Conservation (phyloP, 1,284 basidiomycete species). For the Papiliotrema nemorosa region DNA sequence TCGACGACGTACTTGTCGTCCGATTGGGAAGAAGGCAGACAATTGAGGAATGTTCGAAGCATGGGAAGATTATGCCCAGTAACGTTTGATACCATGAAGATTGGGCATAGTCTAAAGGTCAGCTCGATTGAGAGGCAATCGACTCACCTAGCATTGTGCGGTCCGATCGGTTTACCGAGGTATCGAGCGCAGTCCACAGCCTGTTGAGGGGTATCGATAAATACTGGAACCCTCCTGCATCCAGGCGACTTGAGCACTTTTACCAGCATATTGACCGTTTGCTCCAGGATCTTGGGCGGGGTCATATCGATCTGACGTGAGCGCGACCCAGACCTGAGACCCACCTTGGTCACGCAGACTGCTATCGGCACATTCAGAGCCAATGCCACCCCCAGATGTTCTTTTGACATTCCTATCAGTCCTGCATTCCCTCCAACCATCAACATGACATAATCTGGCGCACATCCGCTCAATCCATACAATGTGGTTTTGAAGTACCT, state of each 20-base stretch:
- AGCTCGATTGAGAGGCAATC: neutral
- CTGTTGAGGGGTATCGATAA: slow-evolving; percentile 56
- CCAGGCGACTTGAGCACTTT: slow-evolving; percentile 94
- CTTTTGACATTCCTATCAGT: slow-evolving; percentile 96
- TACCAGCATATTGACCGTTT: slow-evolving; percentile 86
- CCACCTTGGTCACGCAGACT: slow-evolving; percentile 89
- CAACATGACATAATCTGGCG: slow-evolving; percentile 91
- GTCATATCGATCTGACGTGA: slow-evolving; percentile 86
- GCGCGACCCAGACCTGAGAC: slow-evolving; percentile 7
- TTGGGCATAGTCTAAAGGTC: slow-evolving; percentile 70
- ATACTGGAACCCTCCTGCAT: slow-evolving; percentile 57
- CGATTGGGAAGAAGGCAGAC: slow-evolving; percentile 76
- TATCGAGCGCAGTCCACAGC: slow-evolving; percentile 63
- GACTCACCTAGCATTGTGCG: slow-evolving; percentile 15
- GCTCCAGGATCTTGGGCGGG: slow-evolving; percentile 79
- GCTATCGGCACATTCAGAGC: slow-evolving; percentile 91
- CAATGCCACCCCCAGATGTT: slow-evolving; percentile 90
- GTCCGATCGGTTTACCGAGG: slow-evolving; percentile 62
- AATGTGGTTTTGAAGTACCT: slow-evolving; percentile 75
- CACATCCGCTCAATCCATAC: slow-evolving; percentile 88
- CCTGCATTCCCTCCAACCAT: slow-evolving; percentile 95
- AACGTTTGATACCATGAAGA: slow-evolving; percentile 92
- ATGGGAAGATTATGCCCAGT: slow-evolving; percentile 77
- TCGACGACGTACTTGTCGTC: slow-evolving; percentile 74
- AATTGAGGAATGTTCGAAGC: slow-evolving; percentile 79